These are phyloP conservation scores for Colletotrichum coccodes DNA, from an alignment of 2,329 filamentous ascomycete genomes.

Conservation along the genomic window DNA sequence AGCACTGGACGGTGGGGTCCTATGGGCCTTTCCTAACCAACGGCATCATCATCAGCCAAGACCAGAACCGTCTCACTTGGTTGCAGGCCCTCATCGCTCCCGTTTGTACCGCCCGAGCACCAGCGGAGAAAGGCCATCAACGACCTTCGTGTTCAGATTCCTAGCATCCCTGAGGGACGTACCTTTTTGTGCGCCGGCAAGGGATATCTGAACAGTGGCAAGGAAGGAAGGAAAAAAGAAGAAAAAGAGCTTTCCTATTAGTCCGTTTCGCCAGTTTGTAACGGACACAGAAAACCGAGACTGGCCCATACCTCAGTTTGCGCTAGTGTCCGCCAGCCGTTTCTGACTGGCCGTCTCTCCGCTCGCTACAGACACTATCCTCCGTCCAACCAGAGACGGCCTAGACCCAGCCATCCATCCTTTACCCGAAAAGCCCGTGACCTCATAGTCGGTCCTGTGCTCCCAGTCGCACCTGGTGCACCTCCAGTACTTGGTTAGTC, in stretches of 20 bases:
- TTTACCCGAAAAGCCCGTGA: conserved; percentile 16
- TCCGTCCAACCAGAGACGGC: conserved; percentile 16
- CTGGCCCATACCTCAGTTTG: neutral
- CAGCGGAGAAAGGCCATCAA: neutral
- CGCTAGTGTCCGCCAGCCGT: conserved; percentile 7
- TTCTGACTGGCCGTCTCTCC: conserved; percentile 8
- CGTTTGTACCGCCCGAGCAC: conserved; percentile 16
- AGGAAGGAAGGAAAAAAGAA: neutral
- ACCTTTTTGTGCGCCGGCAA: neutral
- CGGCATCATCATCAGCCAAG: conserved; percentile 30
- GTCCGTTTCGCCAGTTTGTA: neutral
- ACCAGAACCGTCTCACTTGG: conserved; percentile 24
- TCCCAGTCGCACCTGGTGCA: neutral
- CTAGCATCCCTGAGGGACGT: too few relatives aligned
- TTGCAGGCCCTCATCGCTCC: conserved; percentile 12
- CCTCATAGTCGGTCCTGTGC: conserved; percentile 17
- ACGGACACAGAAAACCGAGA: neutral
- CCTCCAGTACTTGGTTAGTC: neutral
- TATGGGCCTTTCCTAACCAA: neutral
- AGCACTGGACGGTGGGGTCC: conserved; percentile 1
- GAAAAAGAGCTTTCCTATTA: neutral
- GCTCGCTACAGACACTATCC: conserved; percentile 17
- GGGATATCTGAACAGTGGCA: too few relatives aligned
- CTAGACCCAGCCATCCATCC: neutral
- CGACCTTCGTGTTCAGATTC: neutral